Conservation (phyloP, 768 basidiomycete species). For the Tricholoma matsutake region DNA sequence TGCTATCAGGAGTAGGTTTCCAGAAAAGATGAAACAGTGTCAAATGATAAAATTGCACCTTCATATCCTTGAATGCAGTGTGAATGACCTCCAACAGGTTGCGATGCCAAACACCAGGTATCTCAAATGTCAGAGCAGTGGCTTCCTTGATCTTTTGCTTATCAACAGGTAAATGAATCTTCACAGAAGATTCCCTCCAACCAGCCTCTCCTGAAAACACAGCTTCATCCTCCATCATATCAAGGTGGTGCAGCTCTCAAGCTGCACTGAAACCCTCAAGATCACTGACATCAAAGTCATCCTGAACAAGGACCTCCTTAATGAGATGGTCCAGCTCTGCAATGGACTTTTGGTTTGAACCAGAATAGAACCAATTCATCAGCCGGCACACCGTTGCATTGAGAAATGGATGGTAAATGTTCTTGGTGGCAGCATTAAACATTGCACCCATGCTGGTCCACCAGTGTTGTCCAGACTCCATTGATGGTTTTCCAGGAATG, state of each 20-base stretch:
- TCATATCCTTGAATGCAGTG: constrained; percentile 12
- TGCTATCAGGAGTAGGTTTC: constrained; percentile 7
- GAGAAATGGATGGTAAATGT: not conserved
- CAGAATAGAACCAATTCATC: not conserved
- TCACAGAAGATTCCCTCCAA: constrained; percentile 2
- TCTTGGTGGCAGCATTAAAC: not conserved
- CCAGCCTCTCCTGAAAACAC: not conserved
- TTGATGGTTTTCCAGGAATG: not conserved
- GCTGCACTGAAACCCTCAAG: not conserved
- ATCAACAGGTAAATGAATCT: constrained; percentile 1
- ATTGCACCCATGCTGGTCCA: not conserved
- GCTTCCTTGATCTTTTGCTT: not conserved
- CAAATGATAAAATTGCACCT: constrained; percentile 8
- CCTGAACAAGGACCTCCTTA: no score
- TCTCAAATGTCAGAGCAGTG: not conserved
- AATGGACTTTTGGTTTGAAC: no score
- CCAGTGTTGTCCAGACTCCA: not conserved
- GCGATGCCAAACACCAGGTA: constrained; percentile 2
- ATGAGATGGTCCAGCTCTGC: no score
- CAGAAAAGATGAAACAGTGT: constrained; percentile 15
- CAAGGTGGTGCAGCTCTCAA: constrained; percentile 1
- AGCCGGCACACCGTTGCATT: not conserved
- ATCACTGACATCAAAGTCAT: no score
- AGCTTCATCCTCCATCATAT: not conserved
- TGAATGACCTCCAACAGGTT: constrained; percentile 12